Evolutionary conservation across 768 basidiomycete species (phyloP), one percentile per base, ranked within the genome.

Genomic region (Lentinula raphanica): DNA sequence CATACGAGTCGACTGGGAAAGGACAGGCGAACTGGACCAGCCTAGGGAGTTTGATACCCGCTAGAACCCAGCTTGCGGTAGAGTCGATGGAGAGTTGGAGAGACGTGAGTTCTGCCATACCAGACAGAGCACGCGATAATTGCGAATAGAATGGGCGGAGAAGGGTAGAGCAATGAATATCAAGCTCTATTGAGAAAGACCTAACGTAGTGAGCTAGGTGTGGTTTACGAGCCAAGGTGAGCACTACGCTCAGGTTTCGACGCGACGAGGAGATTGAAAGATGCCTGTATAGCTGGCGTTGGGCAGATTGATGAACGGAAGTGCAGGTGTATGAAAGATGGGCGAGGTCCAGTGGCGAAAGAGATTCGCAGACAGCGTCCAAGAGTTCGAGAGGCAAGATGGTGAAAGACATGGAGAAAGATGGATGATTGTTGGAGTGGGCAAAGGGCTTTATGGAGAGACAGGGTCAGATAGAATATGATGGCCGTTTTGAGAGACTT

Each of bases 351-450:
- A 58, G 25, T 13, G 61, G 55, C 46, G 53, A 44, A 23, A 67
- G 64, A 66, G 62, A 55, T 63, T 68, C 40, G 65, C 71, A 72
- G 67, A 90, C 69, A 68, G 69, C 66, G 72, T 84, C 80, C 63
- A 87, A 64, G 64, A 90, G 81, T 65, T 92, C 90, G 45, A 70
- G 61, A 53, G 89, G 88, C 49, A 90, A 75, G 32, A 60, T 63
- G 45, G 70, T 61, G 61, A 82, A 66, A 62, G 76, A 74, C 82
- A 83, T 81, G 67, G 68, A 62, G 58, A 54, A 49, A 59, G 48
- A 39, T n/a, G 23, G 32, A 35, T 17, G n/a, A n/a, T n/a, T n/a
- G 46, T 49, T 27, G 53, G 55, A 53, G 56, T 50, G 32, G 51
- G 49, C 51, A 35, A 32, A 51, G 49, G 49, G 49, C 49, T 40